Base-by-base conservation (phyloP, 2,329 filamentous ascomycete species). In the Drechmeria coniospora region DNA sequence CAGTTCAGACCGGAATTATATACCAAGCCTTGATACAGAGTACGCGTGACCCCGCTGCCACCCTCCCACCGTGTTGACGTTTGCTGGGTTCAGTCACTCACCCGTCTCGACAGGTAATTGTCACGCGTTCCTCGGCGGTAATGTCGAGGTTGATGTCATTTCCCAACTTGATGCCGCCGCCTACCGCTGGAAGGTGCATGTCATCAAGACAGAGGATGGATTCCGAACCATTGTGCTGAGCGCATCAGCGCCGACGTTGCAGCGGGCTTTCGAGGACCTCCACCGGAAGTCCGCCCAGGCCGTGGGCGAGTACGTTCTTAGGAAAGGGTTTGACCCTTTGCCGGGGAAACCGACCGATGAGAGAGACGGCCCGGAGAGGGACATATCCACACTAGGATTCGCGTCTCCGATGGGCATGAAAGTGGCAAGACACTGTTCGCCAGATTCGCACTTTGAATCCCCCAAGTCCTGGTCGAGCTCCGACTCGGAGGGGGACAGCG, bases 251-350 rank as follows among this genome's bases (percentile, higher is more conserved):
- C 36, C 45, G 11, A 44, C 47, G 11, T 31, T 45, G 6, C 30
- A 44, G 14, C 44, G 45, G 4, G 55, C 54, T 8, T 37, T 59
- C 5, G 45, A 51, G 27, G 32, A 42, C 11, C 50, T 60, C n/a
- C 50, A 56, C 32, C 32, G 38, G 25, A 51, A 47, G 33, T 53
- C 54, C 8, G 53, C 54, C n/a, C 49, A 51, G 23, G 50, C 47
- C n/a, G 48, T 54, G 23, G 35, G 45, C 31, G 33, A 35, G 24
- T 37, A 36, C 36, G 44, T 53, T 29, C 22, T 32, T n/a, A 39
- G 40, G 15, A 45, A 52, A 25, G 55, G 53, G 25, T 57, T 50
- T 27, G 44, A 36, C 15, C 34, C 39, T 9, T 32, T 36, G 14
- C 37, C 40, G 7, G 29, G 31, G 15, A 22, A 25, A 8, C n/a